Conservation (phyloP, 352 stramenopile species). For the Phytophthora pseudosyringae region DNA sequence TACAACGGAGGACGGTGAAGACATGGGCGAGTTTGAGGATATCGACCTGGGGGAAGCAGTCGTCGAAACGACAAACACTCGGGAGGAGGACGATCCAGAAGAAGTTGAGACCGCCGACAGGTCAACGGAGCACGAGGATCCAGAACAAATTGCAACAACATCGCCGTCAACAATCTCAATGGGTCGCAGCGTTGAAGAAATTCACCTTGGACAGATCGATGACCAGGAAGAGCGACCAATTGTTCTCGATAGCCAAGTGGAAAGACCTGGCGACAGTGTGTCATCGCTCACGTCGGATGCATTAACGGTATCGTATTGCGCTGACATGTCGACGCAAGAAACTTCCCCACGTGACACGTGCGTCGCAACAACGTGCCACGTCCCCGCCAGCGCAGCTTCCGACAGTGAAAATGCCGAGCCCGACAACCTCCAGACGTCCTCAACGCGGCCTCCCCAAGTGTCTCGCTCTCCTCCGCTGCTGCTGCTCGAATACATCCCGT, state of each 20-base stretch:
- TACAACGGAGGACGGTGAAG: background rate
- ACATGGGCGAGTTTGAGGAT: constrained; percentile 5
- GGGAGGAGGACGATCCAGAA: background rate
- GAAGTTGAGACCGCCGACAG: background rate
- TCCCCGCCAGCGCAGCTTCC: background rate
- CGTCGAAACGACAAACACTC: background rate
- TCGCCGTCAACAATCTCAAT: background rate
- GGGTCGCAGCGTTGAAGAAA: background rate
- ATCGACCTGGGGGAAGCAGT: constrained; percentile 9
- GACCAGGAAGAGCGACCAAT: too few relatives aligned
- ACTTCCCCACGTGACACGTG: too few relatives aligned
- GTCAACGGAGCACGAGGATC: background rate
- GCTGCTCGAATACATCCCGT: constrained; percentile 18
- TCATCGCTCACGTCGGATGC: too few relatives aligned
- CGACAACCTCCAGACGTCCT: too few relatives aligned
- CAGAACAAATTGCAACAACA: background rate
- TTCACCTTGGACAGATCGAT: background rate
- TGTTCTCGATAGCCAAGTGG: too few relatives aligned
- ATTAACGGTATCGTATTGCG: background rate
- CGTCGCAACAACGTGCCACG: background rate
- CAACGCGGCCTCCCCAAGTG: background rate
- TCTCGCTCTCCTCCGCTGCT: constrained; percentile 6
- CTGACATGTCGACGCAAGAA: too few relatives aligned
- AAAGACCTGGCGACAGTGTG: too few relatives aligned
- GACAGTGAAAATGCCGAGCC: background rate